These are phyloP conservation scores for Rhodotorula sp. DNA, from an alignment of 1,284 basidiomycete species.

Conservation along the genomic window DNA sequence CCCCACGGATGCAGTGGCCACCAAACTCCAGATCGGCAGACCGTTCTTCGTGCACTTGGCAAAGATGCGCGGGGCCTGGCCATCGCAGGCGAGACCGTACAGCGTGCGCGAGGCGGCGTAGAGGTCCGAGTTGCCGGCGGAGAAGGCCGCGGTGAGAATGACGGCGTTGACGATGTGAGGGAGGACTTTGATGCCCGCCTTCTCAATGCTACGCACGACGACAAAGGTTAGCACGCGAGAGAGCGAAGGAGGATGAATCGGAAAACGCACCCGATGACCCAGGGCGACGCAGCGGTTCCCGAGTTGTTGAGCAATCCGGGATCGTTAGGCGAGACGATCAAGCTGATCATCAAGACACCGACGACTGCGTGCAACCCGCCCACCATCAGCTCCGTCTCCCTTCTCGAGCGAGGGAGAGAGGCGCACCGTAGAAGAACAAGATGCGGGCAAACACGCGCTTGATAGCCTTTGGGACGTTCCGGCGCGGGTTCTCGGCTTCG, in stretches of 20 bases:
- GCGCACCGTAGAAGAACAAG: conserved; percentile 46
- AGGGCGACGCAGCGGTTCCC: conserved; percentile 63
- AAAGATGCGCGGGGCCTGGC: conserved; percentile 65
- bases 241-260: too few relatives aligned
- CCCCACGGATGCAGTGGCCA: conserved; percentile 56
- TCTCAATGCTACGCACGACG: conserved; percentile 56
- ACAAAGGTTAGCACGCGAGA: too few relatives aligned
- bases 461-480: conserved; percentile 78
- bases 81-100: conserved; percentile 71
- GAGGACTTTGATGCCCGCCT: conserved; percentile 67
- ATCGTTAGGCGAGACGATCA: conserved; percentile 71
- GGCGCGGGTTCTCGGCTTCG: conserved; percentile 44
- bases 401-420: too few relatives aligned
- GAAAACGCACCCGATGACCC: conserved; percentile 66
- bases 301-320: conserved; percentile 57
- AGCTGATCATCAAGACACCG: conserved; percentile 61
- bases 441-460: conserved; percentile 64
- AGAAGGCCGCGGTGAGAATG: conserved; percentile 74
- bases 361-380: not conserved
- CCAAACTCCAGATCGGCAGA: conserved; percentile 65
- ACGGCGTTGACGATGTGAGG: conserved; percentile 67
- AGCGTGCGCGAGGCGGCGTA: conserved; percentile 79
- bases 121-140: conserved; percentile 71
- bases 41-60: conserved; percentile 68
- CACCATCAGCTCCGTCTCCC: not conserved